Evolutionary conservation across 1,284 basidiomycete genomes (phyloP), one percentile per base, ranked within the genome.

Genomic region (Sporisorium reilianum): DNA sequence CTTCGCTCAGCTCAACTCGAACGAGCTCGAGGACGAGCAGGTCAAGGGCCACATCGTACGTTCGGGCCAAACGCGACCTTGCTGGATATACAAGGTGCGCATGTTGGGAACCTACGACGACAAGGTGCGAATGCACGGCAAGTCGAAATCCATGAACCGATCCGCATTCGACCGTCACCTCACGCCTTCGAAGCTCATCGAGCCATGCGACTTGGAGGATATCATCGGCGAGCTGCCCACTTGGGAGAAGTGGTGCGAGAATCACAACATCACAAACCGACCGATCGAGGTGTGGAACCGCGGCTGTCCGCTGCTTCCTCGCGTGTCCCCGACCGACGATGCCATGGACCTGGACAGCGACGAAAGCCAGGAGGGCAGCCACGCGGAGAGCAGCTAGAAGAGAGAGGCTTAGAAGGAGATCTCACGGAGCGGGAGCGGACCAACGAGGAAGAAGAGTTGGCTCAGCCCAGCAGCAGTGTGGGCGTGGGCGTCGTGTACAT

Each of bases 401-500:
- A n/a, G n/a, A n/a, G n/a, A n/a, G n/a, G n/a, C n/a, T n/a, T n/a
- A n/a, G n/a, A n/a, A n/a, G n/a, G n/a, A n/a, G n/a, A n/a, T n/a
- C n/a, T n/a, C n/a, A n/a, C n/a, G n/a, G n/a, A n/a, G n/a, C n/a
- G n/a, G n/a, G n/a, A n/a, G n/a, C n/a, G n/a, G n/a, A n/a, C n/a
- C n/a, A n/a, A n/a, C n/a, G n/a, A n/a, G n/a, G n/a, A n/a, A n/a
- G n/a, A n/a, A n/a, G n/a, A 61, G 48, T 23, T 71, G 9, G 46
- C 48, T 0, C 84, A 86, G 32, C 86, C 87, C 11, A 83, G 90
- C 0, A 86, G 96, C 51, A 93, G 93, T 4, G 91, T 90, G 0
- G 96, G 96, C 6, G 80, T 97, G 1, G 97, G 97, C 0, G 85
- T 99, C n/a, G 89, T 98, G 50, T 98, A 97, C 83, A 88, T 91